Evolutionary conservation across 768 basidiomycete species (phyloP).

Genomic region (Podaxis mareebaensis): DNA sequence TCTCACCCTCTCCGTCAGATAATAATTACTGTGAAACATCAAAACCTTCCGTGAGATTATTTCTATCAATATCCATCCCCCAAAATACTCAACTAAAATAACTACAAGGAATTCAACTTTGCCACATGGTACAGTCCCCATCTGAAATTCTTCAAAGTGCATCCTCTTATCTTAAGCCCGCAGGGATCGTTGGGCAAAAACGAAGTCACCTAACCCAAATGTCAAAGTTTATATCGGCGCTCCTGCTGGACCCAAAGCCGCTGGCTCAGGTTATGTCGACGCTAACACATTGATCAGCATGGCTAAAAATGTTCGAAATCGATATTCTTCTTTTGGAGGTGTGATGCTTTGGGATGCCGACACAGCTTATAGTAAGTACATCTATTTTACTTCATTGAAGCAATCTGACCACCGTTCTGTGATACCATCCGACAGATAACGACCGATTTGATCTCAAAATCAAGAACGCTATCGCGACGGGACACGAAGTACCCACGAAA

Average conservation of each 20-base stretch:
- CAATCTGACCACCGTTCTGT: background rate
- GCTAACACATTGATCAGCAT: slow-evolving; percentile 42
- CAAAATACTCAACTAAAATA: slow-evolving; percentile 5
- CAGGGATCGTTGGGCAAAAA: slow-evolving; percentile 65
- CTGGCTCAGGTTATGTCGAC: slow-evolving; percentile 53
- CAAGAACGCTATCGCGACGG: slow-evolving; percentile 51
- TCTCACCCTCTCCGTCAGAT: slow-evolving; percentile 26
- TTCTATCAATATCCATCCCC: background rate
- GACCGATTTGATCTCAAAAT: slow-evolving; percentile 58
- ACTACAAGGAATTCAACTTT: slow-evolving; percentile 51
- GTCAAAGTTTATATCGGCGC: slow-evolving; percentile 65
- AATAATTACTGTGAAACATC: slow-evolving; percentile 61
- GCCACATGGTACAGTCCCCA: slow-evolving; percentile 36
- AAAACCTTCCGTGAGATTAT: slow-evolving; percentile 33
- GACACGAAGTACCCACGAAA: slow-evolving; percentile 18
- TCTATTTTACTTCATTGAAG: background rate
- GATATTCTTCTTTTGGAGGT: slow-evolving; percentile 62
- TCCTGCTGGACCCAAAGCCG: slow-evolving; percentile 51
- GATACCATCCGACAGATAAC: slow-evolving; percentile 45
- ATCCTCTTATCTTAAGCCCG: background rate
- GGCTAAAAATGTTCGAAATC: slow-evolving; percentile 43
- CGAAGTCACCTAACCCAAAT: slow-evolving; percentile 52
- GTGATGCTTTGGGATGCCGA: slow-evolving; percentile 51
- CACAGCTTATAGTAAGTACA: slow-evolving; percentile 40
- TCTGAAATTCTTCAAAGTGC: background rate